Base-by-base conservation (phyloP, 140 eudicot genomes). In the Cichorium intybus region DNA sequence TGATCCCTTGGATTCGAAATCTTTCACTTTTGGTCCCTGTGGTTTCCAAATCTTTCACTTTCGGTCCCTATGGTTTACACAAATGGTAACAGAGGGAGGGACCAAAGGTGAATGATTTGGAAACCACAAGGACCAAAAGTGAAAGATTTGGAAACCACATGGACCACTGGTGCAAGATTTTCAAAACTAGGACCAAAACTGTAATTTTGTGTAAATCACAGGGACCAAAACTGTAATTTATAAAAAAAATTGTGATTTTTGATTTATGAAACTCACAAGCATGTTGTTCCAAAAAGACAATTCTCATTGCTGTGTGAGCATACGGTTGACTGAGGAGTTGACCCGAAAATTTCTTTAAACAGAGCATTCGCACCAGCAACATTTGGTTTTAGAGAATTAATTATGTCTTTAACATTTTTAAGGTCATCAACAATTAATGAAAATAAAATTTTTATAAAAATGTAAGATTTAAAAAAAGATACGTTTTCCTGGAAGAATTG, bases 401-500 rank as follows among this genome's bases (percentile, higher is more conserved):
- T 21, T 33, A 80, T 78, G 68, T 92, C 98, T n/a, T n/a, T 87
- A 55, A 65, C 62, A 20, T 63, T 24, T 20, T 75, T n/a, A n/a
- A n/a, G n/a, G n/a, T n/a, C n/a, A n/a, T n/a, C n/a, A n/a, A n/a
- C 57, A 48, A 21, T 75, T 26, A 26, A 9, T 12, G 28, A 62
- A 6, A 18, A 46, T 50, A 23, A 56, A 29, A 10, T 47, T 47
- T 34, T 24, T 26, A 46, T 33, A 17, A 18, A 73, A 56, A 34
- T 56, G 73, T 18, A 63, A 34, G 14, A 18, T 43, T 65, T 58
- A 18, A 29, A 64, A 23, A 16, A 85, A 92, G 95, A 92, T 92
- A 92, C 95, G 85, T 17, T 75, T 81, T 53, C 64, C 49, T 24
- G 95, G 96, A 64, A 87, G 78, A 80, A 75, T 50, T 45, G 81